phyloP scores from a whole-genome alignment of 768 basidiomycete species.

The Coprinopsis marcescibilis region DNA sequence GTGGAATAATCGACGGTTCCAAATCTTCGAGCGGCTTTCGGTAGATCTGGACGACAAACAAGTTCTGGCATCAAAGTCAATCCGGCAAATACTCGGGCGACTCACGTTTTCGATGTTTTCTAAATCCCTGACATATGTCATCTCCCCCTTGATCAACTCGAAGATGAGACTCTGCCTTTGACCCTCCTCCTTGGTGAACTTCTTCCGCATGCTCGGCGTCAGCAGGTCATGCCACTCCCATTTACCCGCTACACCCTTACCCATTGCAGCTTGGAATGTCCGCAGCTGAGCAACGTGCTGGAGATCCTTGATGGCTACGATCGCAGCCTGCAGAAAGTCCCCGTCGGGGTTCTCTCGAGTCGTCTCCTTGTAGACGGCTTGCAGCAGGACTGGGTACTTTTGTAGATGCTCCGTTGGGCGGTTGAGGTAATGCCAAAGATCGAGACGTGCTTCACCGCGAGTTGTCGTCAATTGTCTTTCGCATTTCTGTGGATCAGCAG shows the following conservation, averaged over 20 bases:
- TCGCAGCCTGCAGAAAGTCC: slow-evolving; percentile 76
- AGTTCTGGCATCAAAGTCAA: not conserved
- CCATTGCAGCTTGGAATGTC: slow-evolving; percentile 89
- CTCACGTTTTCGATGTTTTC: slow-evolving; percentile 77
- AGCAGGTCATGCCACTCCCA: slow-evolving; percentile 91
- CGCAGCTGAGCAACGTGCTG: slow-evolving; percentile 76
- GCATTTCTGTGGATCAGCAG: not conserved
- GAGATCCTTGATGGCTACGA: slow-evolving; percentile 74
- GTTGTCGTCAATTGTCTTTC: not conserved
- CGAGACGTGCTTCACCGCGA: slow-evolving; percentile 28
- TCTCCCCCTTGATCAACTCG: slow-evolving; percentile 92
- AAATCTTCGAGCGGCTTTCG: slow-evolving; percentile 65
- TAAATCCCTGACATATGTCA: slow-evolving; percentile 90
- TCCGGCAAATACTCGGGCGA: too few relatives aligned
- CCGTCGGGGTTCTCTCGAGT: slow-evolving; percentile 74
- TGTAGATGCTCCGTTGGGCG: slow-evolving; percentile 82
- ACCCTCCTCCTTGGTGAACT: slow-evolving; percentile 64
- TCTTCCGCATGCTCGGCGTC: slow-evolving; percentile 50
- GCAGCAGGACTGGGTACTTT: slow-evolving; percentile 79
- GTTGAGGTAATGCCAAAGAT: slow-evolving; percentile 70
- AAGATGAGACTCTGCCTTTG: slow-evolving; percentile 77
- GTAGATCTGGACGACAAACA: slow-evolving; percentile 54
- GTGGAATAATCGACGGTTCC: slow-evolving; percentile 73
- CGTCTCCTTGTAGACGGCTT: slow-evolving; percentile 84
- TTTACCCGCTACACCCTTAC: slow-evolving; percentile 70